Conservation (phyloP, 2,329 filamentous ascomycete genomes). For the Venturia nashicola region DNA sequence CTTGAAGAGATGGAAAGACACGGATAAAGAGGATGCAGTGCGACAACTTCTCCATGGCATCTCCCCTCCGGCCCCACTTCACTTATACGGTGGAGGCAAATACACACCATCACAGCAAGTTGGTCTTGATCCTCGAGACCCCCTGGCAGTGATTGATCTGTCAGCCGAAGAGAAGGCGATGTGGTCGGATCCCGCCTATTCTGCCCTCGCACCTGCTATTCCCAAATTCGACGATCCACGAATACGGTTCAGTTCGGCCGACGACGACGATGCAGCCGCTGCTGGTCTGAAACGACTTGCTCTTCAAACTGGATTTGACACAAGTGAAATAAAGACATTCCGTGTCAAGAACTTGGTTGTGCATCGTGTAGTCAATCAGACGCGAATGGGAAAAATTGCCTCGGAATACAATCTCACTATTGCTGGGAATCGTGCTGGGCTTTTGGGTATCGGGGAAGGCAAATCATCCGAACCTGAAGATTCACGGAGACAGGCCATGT, state of each 20-base stretch:
- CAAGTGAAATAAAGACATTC: slow-evolving; percentile 37
- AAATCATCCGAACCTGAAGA: slow-evolving; percentile 67
- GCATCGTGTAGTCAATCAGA: slow-evolving; percentile 79
- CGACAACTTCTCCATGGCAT: background rate
- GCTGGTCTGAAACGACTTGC: slow-evolving; percentile 38
- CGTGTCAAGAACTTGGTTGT: slow-evolving; percentile 60
- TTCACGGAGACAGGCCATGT: slow-evolving; percentile 58
- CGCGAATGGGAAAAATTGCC: slow-evolving; percentile 84
- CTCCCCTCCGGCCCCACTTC: slow-evolving; percentile 13
- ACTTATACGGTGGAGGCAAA: slow-evolving; percentile 21
- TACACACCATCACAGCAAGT: slow-evolving; percentile 28
- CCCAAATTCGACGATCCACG: slow-evolving; percentile 31
- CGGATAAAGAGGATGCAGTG: slow-evolving; percentile 4
- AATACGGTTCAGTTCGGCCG: slow-evolving; percentile 22
- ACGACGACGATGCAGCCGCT: slow-evolving; percentile 26
- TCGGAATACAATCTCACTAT: slow-evolving; percentile 65
- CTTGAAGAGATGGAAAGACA: slow-evolving; percentile 4
- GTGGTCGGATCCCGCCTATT: slow-evolving; percentile 32
- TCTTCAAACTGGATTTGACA: slow-evolving; percentile 43
- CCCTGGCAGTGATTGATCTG: slow-evolving; percentile 33
- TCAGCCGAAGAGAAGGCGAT: slow-evolving; percentile 32
- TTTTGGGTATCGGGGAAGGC: slow-evolving; percentile 79
- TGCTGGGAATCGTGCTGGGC: slow-evolving; percentile 75
- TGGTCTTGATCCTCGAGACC: slow-evolving; percentile 23
- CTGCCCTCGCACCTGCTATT: slow-evolving; percentile 37